A percentile compares a stretch with the other conserved stretches of the same genome.
Conservation (phyloP, 768 basidiomycete genomes). For the Lentinula edodes region DNA sequence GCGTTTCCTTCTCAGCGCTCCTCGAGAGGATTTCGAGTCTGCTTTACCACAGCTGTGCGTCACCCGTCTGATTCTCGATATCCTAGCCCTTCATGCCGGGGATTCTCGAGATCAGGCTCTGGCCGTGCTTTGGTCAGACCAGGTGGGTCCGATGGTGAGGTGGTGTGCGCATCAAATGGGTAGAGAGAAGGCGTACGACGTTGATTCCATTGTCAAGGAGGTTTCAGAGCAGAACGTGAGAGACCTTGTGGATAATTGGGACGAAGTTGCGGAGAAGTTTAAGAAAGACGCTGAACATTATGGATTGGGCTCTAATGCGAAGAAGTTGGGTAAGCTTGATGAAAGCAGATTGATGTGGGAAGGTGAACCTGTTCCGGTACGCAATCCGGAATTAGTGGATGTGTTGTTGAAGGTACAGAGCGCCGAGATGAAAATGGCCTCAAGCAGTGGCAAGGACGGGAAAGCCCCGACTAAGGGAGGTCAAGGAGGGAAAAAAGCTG, state of each 20-base stretch:
- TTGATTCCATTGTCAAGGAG: slow-evolving; percentile 68
- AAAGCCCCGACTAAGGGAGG: slow-evolving; percentile 11
- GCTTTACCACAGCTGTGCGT: slow-evolving; percentile 72
- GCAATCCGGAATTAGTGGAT: slow-evolving; percentile 89
- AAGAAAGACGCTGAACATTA: slow-evolving; percentile 39
- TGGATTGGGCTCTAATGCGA: slow-evolving; percentile 15
- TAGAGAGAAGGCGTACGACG: slow-evolving; percentile 70
- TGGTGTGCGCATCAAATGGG: slow-evolving; percentile 91
- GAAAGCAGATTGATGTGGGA: slow-evolving; percentile 63
- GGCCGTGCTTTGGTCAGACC: slow-evolving; percentile 77
- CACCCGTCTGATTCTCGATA: slow-evolving; percentile 68
- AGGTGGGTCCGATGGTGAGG: slow-evolving; percentile 85
- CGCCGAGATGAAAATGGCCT: slow-evolving; percentile 55
- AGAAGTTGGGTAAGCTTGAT: slow-evolving; percentile 44
- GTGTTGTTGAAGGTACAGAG: slow-evolving; percentile 80
- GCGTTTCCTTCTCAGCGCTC: slow-evolving; percentile 59
- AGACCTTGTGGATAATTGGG: slow-evolving; percentile 60
- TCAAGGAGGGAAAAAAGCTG: slow-evolving; percentile 60
- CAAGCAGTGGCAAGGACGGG: slow-evolving; percentile 26
- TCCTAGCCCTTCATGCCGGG: slow-evolving; percentile 54
- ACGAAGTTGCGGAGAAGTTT: slow-evolving; percentile 46
- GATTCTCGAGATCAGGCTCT: slow-evolving; percentile 86
- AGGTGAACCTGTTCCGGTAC: slow-evolving; percentile 74
- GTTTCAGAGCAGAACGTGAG: slow-evolving; percentile 51
- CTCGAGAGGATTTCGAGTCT: slow-evolving; percentile 71